Percentiles rank a stretch among this genome's conserved stretches.
phyloP scores from a whole-genome alignment of 805 yeast species.

The Ogataea saltuana region DNA sequence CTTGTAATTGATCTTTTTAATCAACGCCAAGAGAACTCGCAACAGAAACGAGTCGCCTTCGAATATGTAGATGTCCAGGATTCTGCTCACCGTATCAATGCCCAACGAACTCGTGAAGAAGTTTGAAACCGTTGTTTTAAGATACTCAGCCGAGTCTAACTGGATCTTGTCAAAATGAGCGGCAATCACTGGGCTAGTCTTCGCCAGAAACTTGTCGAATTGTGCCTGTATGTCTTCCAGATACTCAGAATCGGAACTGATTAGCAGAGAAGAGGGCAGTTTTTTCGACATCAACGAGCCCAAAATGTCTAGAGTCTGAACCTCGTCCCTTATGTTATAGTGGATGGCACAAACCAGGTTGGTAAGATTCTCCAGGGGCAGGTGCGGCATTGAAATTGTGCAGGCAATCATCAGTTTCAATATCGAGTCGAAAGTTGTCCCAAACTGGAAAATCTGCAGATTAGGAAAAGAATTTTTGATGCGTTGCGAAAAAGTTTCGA shows the following conservation, averaged over 20 bases:
- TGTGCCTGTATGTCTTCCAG: conserved; percentile 44
- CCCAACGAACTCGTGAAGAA: conserved; percentile 48
- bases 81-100: conserved; percentile 47
- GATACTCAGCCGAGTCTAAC: conserved; percentile 43
- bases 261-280: conserved; percentile 26
- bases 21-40: conserved; percentile 52
- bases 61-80: conserved; percentile 60
- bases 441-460: conserved; percentile 32
- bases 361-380: conserved; percentile 18
- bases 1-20: conserved; percentile 49
- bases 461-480: conserved; percentile 33
- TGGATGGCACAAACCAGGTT: conserved; percentile 31
- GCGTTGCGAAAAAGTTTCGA: conserved; percentile 26
- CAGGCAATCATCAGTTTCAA: conserved; percentile 27
- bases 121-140: conserved; percentile 45
- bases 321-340: conserved; percentile 27
- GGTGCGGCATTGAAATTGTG: conserved; percentile 12
- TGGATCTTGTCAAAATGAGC: conserved; percentile 49
- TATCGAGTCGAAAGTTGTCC: conserved; percentile 32
- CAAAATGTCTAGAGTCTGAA: conserved; percentile 28
- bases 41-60: conserved; percentile 61
- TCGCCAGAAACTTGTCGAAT: conserved; percentile 48
- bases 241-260: conserved; percentile 19
- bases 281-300: conserved; percentile 30
- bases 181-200: conserved; percentile 45